These are phyloP conservation scores for Vitis cinerea DNA, from an alignment of 164 flowering plant genomes.

Conservation along the genomic window DNA sequence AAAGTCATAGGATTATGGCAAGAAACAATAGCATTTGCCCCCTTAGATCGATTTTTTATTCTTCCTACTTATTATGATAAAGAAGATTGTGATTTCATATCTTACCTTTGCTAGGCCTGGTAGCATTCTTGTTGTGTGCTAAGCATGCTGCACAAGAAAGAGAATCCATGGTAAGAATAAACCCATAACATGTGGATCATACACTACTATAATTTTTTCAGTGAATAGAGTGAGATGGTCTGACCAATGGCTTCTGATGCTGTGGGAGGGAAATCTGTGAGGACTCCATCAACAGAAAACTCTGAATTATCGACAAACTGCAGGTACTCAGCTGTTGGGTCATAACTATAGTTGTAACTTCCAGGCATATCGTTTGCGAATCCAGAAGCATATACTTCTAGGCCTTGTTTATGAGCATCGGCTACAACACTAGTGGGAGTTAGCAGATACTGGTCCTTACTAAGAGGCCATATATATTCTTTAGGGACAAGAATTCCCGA, in stretches of 20 bases:
- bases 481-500: conserved; percentile 86
- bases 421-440: conserved; percentile 61
- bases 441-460: conserved; percentile 37
- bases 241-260: conserved; percentile 80
- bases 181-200: background rate
- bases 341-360: conserved; percentile 84
- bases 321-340: conserved; percentile 70
- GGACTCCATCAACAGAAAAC: conserved; percentile 83
- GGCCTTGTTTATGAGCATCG: conserved; percentile 81
- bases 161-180: background rate
- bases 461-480: conserved; percentile 69
- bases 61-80: no score
- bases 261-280: conserved; percentile 87
- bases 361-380: conserved; percentile 67
- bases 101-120: conserved; percentile 43
- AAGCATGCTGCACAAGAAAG: conserved; percentile 63
- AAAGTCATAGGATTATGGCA: conserved; percentile 4
- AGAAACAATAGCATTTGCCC: background rate
- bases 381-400: conserved; percentile 75
- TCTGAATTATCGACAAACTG: conserved; percentile 65
- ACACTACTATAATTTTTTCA: background rate
- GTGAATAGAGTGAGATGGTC: conserved; percentile 2
- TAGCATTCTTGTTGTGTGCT: conserved; percentile 38
- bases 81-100: no score
- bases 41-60: no score